Evolutionary conservation across 805 yeast genomes (phyloP), one percentile per base, ranked within the genome.

Genomic region (Ogataea methanolica): DNA sequence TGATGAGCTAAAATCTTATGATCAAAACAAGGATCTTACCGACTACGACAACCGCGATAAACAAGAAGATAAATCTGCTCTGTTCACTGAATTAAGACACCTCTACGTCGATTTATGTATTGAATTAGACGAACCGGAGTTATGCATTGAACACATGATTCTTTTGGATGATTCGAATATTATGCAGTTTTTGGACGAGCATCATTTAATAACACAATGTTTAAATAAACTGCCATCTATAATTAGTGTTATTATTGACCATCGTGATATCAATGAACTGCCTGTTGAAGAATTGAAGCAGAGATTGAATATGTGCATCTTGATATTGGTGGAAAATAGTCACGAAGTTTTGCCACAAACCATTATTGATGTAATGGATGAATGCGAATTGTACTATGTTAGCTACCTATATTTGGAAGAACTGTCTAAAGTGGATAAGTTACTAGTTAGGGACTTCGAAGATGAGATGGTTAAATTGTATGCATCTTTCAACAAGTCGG

Each of bases 81-180:
- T 23, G 7, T 15, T 39, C 3, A 22, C 22, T 16, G 36, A 65
- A 33, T 60, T 81, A 14, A 66, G 85, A 45, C 60, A 70, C 33
- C 63, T 72, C 37, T 62, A 82, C 23, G 73, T 82, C 29, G 67
- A 75, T 11, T 57, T 89, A 9, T 84, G 84, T 55, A 66, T 84
- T 11, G 72, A 74, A 43, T 66, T 80, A 0, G 75, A 77, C 33
- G 83, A 83, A 39, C 85, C 85, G 2, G 67, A 69, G 2, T 71
- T 73, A 33, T 91, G 96, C 2, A 80, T 85, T 7, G 72, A 72
- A 0, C 90, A 85, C 59, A 69, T 88, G 54, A 71, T 88, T 14
- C 62, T 62, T 16, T 64, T 85, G 26, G 70, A 75, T 51, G 90
- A 86, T 60, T 60, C 71, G 0, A 57, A 74, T 15, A 75, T 82